Evolutionary conservation across 768 basidiomycete genomes (phyloP).

Genomic region (Leccinum subgranulosum): DNA sequence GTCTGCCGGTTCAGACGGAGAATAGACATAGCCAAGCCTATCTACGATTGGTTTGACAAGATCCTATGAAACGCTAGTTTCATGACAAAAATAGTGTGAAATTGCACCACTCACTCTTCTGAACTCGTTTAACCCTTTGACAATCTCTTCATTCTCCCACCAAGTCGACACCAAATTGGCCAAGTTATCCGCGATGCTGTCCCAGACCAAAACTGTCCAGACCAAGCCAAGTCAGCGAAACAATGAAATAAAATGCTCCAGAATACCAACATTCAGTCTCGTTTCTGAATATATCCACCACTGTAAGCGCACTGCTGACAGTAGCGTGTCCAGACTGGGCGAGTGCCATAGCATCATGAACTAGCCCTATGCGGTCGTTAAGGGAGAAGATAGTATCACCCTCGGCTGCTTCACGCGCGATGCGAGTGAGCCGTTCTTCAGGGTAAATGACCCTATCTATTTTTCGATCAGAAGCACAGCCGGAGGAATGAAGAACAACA

Average conservation of each 20-base stretch:
- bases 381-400: conserved; percentile 63
- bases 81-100: not conserved
- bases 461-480: not conserved
- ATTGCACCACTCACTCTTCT: conserved; percentile 45
- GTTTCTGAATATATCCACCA: conserved; percentile 63
- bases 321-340: conserved; percentile 77
- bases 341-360: conserved; percentile 78
- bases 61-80: conserved; percentile 34
- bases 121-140: conserved; percentile 56
- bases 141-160: conserved; percentile 73
- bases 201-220: conserved; percentile 74
- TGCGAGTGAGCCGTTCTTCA: conserved; percentile 70
- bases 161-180: conserved; percentile 57
- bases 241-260: not conserved
- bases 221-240: conserved; percentile 2
- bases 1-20: conserved; percentile 62
- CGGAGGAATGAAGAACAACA: not conserved
- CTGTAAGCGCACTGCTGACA: conserved; percentile 71
- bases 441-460: conserved; percentile 85
- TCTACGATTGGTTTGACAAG: conserved; percentile 76
- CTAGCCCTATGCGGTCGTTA: conserved; percentile 86
- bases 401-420: conserved; percentile 78
- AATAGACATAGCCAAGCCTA: conserved; percentile 75
- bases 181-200: conserved; percentile 60
- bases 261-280: conserved; percentile 72